These are phyloP conservation scores for Aurantiochytrium sp. DNA, from an alignment of 108 stramenopile species.

Conservation along the genomic window DNA sequence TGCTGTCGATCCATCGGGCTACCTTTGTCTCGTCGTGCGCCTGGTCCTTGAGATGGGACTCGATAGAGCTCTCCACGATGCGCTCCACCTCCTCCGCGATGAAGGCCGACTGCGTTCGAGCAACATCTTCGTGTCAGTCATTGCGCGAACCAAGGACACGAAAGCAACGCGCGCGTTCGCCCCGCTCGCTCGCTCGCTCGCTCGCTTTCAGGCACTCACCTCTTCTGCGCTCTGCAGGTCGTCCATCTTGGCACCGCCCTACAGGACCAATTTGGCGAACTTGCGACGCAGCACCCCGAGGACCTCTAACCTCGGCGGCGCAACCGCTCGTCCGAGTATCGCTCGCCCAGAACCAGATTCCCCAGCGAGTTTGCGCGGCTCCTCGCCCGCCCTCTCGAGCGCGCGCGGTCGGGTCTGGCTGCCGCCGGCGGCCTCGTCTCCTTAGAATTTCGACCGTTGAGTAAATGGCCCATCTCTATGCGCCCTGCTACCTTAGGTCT, in stretches of 20 bases:
- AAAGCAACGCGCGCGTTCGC: too few relatives aligned
- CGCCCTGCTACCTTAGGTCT: not conserved
- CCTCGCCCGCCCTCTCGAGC: too few relatives aligned
- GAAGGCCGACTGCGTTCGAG: slow-evolving; percentile 21
- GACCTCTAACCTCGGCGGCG: too few relatives aligned
- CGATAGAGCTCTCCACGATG: not conserved
- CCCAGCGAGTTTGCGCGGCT: too few relatives aligned
- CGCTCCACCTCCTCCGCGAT: slow-evolving; percentile 33
- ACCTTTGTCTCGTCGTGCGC: slow-evolving; percentile 35
- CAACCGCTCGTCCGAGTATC: too few relatives aligned
- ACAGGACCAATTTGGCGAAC: too few relatives aligned
- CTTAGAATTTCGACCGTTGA: not conserved
- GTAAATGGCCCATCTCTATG: not conserved
- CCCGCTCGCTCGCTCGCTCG: too few relatives aligned
- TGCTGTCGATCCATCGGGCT: slow-evolving; percentile 32
- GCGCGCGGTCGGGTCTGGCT: too few relatives aligned
- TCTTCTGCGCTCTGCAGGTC: slow-evolving; percentile 23
- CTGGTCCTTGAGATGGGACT: not conserved
- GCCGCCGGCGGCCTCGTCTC: too few relatives aligned
- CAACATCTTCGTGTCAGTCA: not conserved
- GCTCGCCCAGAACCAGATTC: too few relatives aligned
- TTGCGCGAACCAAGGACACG: too few relatives aligned
- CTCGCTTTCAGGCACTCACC: not conserved
- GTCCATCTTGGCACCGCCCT: not conserved
- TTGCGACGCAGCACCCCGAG: too few relatives aligned